These are phyloP conservation scores for Phlebiopsis gigantea DNA, from an alignment of 768 basidiomycete genomes.

Conservation along the genomic window DNA sequence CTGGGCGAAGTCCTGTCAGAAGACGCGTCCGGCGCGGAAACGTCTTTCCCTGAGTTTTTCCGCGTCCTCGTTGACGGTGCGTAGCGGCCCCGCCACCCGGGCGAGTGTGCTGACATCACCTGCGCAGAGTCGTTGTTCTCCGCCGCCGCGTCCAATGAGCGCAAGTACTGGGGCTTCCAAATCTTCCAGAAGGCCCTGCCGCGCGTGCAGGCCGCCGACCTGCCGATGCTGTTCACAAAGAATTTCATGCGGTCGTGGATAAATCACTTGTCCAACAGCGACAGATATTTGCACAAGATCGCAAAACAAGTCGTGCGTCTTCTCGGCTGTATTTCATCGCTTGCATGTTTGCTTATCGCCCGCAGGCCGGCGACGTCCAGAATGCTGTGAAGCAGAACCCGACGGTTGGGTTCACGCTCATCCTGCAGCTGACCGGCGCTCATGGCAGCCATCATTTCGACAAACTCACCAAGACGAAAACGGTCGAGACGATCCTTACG, in stretches of 20 bases:
- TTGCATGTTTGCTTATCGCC: neutral
- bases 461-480: constrained; percentile 87
- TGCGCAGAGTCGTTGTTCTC: constrained; percentile 79
- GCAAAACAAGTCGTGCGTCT: constrained; percentile 72
- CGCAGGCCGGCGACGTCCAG: constrained; percentile 74
- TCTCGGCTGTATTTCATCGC: neutral
- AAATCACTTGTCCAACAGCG: constrained; percentile 84
- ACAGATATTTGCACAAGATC: constrained; percentile 86
- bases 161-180: constrained; percentile 96
- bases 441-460: constrained; percentile 89
- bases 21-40: constrained; percentile 37
- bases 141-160: constrained; percentile 74
- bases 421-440: constrained; percentile 78
- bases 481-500: constrained; percentile 77
- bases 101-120: neutral
- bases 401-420: constrained; percentile 75
- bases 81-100: constrained; percentile 15
- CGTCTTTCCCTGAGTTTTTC: constrained; percentile 89
- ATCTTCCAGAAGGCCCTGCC: constrained; percentile 78
- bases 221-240: constrained; percentile 87
- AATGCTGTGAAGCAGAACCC: constrained; percentile 70
- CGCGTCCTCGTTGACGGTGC: constrained; percentile 85
- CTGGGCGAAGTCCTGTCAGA: constrained; percentile 67
- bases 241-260: constrained; percentile 98
- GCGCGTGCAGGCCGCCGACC: constrained; percentile 54